These are phyloP conservation scores for Hanseniaspora thailandica DNA, from an alignment of 805 yeast species.

Conservation along the genomic window DNA sequence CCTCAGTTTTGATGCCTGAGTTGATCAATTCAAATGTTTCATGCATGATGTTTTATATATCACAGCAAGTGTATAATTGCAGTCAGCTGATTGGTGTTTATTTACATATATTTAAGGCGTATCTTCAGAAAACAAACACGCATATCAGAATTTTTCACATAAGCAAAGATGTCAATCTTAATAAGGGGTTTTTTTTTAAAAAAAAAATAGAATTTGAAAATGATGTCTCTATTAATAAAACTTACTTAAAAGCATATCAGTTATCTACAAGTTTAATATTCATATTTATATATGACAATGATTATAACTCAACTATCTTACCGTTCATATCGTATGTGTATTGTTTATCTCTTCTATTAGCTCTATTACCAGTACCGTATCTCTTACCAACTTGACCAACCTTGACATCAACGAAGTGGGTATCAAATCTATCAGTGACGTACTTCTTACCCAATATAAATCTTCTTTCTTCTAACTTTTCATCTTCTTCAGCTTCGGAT, in stretches of 20 bases:
- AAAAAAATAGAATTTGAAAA: background rate
- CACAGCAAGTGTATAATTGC: no score
- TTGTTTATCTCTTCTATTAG: constrained; percentile 71
- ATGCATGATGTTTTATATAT: background rate
- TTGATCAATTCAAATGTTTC: background rate
- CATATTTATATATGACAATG: background rate
- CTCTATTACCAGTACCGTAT: constrained; percentile 84
- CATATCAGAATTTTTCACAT: no score
- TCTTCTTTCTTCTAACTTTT: constrained; percentile 26
- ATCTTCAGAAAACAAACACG: background rate
- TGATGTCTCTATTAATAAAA: background rate
- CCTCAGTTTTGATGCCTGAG: background rate
- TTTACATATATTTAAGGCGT: background rate
- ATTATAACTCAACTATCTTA: constrained; percentile 33
- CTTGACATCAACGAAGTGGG: constrained; percentile 64
- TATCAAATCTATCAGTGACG: constrained; percentile 58
- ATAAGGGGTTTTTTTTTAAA: background rate
- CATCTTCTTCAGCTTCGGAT: constrained; percentile 18
- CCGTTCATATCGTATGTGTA: constrained; percentile 62
- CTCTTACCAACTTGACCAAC: constrained; percentile 83
- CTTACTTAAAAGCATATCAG: background rate
- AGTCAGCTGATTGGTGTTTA: background rate
- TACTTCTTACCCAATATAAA: constrained; percentile 45
- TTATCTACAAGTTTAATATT: background rate
- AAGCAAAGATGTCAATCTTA: no score